Evolutionary conservation across 2,329 filamentous ascomycete species (phyloP).

Genomic region (Phialocephala sp.): DNA sequence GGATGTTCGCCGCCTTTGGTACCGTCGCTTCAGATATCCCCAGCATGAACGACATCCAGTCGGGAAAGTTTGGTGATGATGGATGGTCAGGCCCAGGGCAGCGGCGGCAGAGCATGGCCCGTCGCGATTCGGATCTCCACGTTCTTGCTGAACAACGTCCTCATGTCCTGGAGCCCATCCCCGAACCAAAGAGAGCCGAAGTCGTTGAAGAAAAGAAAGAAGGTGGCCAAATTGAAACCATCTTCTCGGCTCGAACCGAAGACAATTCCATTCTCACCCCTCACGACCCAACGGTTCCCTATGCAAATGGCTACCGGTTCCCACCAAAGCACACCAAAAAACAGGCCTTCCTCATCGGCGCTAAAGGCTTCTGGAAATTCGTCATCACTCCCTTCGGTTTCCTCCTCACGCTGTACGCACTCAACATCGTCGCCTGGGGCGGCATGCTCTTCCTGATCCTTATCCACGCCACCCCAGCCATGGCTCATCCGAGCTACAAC

Average conservation of each 20-base stretch:
- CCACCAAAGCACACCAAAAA: conserved; percentile 57
- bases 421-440: conserved; percentile 86
- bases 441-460: conserved; percentile 87
- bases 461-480: conserved; percentile 71
- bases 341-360: conserved; percentile 60
- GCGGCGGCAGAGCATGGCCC: conserved; percentile 31
- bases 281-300: conserved; percentile 31
- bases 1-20: conserved; percentile 36
- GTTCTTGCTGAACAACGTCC: conserved; percentile 23
- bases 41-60: conserved; percentile 32
- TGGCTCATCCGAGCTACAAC: conserved; percentile 59
- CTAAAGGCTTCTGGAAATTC: conserved; percentile 71
- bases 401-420: conserved; percentile 75
- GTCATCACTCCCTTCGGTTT: conserved; percentile 76
- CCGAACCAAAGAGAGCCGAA: conserved; percentile 9
- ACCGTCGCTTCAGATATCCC: conserved; percentile 31
- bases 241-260: conserved; percentile 19
- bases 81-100: conserved; percentile 34
- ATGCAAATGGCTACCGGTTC: conserved; percentile 36
- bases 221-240: conserved; percentile 14
- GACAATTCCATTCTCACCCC: conserved; percentile 18
- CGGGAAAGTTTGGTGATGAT: conserved; percentile 29
- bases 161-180: conserved; percentile 23
- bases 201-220: conserved; percentile 25
- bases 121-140: conserved; percentile 26